Conservation (phyloP, 2,329 filamentous ascomycete genomes). For the Teratosphaeria destructans region DNA sequence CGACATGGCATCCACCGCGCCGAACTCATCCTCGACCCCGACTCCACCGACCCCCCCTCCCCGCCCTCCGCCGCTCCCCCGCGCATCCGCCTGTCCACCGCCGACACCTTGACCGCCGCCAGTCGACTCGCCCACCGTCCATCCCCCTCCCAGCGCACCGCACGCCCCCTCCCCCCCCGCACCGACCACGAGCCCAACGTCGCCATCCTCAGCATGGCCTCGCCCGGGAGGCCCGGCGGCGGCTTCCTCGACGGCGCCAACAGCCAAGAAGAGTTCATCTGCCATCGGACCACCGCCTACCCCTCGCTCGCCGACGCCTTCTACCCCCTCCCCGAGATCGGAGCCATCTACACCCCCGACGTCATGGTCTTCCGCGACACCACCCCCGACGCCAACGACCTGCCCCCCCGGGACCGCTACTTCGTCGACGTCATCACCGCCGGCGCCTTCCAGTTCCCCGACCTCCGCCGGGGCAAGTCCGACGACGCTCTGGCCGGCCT, state of each 20-base stretch:
- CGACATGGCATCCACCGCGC: slow-evolving; percentile 44
- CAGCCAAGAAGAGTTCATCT: slow-evolving; percentile 53
- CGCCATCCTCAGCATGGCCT: slow-evolving; percentile 55
- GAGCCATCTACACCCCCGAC: slow-evolving; percentile 47
- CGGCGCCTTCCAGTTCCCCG: slow-evolving; percentile 50
- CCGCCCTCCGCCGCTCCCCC: slow-evolving; percentile 5
- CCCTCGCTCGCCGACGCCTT: slow-evolving; percentile 48
- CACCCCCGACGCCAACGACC: slow-evolving; percentile 27
- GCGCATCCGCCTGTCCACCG: slow-evolving; percentile 37
- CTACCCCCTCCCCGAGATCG: slow-evolving; percentile 50
- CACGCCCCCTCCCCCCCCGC: slow-evolving; percentile 9
- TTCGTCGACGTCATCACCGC: slow-evolving; percentile 50
- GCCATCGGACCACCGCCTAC: slow-evolving; percentile 49
- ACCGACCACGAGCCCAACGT: slow-evolving; percentile 29
- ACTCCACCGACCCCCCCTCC: background rate
- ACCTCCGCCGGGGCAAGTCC: slow-evolving; percentile 28
- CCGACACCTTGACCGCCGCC: slow-evolving; percentile 47
- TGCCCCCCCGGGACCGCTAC: slow-evolving; percentile 42
- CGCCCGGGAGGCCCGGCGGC: slow-evolving; percentile 49
- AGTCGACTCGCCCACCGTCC: slow-evolving; percentile 14
- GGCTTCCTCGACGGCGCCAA: slow-evolving; percentile 51
- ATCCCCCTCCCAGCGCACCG: slow-evolving; percentile 11
- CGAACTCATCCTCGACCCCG: slow-evolving; percentile 39
- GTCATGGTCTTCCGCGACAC: slow-evolving; percentile 48
- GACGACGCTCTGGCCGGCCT: slow-evolving; percentile 22